A percentile compares a stretch with the other conserved stretches of the same genome.
These are phyloP conservation scores for Calonectria crousiana DNA, from an alignment of 2,329 filamentous ascomycete genomes.

Conservation along the genomic window DNA sequence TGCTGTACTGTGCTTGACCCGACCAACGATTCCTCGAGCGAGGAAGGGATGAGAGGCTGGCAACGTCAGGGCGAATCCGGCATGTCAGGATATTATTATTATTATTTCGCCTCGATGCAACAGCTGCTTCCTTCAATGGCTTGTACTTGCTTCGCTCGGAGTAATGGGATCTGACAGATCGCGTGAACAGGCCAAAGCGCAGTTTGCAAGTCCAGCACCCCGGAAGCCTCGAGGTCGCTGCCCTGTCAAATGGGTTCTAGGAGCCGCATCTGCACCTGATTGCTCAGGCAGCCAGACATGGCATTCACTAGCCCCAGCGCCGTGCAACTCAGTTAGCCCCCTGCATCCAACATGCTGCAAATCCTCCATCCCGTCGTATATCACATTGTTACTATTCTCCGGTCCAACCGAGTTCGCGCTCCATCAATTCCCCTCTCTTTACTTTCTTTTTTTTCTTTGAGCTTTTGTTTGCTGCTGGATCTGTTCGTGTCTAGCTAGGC, in stretches of 20 bases:
- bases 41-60: background rate
- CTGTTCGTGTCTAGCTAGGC: background rate
- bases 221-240: background rate
- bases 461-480: background rate
- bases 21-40: background rate
- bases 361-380: background rate
- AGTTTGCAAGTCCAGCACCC: background rate
- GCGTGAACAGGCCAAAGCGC: background rate
- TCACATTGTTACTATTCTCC: background rate
- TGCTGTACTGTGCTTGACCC: background rate
- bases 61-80: background rate
- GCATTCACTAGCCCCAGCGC: background rate
- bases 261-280: slow-evolving; percentile 11
- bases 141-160: background rate
- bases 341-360: background rate
- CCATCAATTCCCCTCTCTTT: background rate
- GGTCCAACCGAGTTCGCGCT: background rate
- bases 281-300: background rate
- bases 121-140: background rate
- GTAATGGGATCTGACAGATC: background rate
- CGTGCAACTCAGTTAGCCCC: background rate
- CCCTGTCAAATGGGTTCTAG: background rate
- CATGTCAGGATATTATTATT: background rate
- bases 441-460: background rate
- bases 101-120: background rate